Base-by-base conservation (phyloP, 2,329 filamentous ascomycete genomes). In the Aspergillus luchuensis region DNA sequence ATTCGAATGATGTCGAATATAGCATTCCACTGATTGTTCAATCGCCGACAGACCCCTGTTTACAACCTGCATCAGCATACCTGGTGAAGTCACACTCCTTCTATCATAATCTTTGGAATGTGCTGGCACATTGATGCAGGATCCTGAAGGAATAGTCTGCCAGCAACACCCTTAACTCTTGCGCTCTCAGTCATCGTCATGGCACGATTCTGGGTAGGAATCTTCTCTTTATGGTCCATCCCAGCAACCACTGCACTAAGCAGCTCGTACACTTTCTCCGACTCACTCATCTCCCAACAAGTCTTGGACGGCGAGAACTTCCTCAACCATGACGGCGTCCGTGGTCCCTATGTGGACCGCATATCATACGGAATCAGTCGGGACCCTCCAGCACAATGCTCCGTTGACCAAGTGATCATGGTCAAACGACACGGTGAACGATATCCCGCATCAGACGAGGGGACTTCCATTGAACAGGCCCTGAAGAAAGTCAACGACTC, bases 351-450 rank as follows among this genome's bases (percentile, higher is more conserved):
- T 15, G 59, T 58, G 15, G 52, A 66, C 17, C 63, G 63, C 49
- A 54, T 50, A 23, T 65, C 62, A 7, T 64, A 60, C 25, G 67
- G 67, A 10, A 64, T 69, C 33, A 60, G 56, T 19, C 63, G 66
- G 36, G 63, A 69, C 11, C 56, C 67, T 2, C 68, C 67, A 5
- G 57, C 62, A 5, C 43, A 47, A 54, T 70, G 68, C 52, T 39
- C 56, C 2, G 66, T 69, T 6, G 67, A 67, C 47, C 68, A 70
- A 52, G 65, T 69, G 15, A 62, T 68, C 51, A 68, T 67, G 62
- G 60, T 69, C 59, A 67, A 55, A 54, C 62, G 68, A 10, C 67
- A 70, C 28, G 67, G 68, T 8, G 68, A 70, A 56, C 65, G 67
- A 8, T 69, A 69, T 49, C 67, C 68, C 6, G 53, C 52, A 21